Percentiles rank a stretch among this genome's conserved stretches.
Conservation (phyloP, 2,329 filamentous ascomycete genomes). For the Westerdykella ornata region DNA sequence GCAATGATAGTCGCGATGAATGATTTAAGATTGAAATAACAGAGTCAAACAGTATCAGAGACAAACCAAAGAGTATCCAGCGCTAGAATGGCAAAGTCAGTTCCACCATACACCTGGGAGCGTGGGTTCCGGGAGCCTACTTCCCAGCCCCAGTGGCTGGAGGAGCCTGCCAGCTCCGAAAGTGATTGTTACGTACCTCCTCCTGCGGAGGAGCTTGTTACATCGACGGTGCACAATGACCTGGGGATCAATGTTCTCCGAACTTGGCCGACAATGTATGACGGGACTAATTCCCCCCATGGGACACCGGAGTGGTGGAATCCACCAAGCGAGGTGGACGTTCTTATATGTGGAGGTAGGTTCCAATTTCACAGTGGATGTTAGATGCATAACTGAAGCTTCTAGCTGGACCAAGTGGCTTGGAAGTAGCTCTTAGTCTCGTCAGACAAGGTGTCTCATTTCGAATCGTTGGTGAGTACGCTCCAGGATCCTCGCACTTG, state of each 20-base stretch:
- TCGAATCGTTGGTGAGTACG: constrained; percentile 25
- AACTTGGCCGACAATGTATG: constrained; percentile 26
- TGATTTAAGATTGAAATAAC: background rate
- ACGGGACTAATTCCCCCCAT: constrained; percentile 26
- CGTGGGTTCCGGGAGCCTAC: constrained; percentile 1
- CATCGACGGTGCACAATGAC: background rate
- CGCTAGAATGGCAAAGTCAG: constrained; percentile 1
- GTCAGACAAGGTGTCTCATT: constrained; percentile 31
- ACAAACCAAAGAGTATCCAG: no score
- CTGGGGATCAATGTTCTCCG: constrained; percentile 9
- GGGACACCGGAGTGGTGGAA: constrained; percentile 19
- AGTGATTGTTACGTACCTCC: constrained; percentile 1
- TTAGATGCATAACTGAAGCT: background rate
- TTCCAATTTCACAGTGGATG: background rate
- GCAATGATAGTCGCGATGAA: background rate
- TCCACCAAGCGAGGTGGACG: constrained; percentile 26
- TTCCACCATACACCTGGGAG: constrained; percentile 2
- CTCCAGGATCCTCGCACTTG: background rate
- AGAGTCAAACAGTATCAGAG: background rate
- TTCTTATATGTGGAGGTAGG: constrained; percentile 32
- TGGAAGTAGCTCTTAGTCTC: constrained; percentile 27
- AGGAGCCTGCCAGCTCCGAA: background rate
- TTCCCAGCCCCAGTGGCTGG: background rate
- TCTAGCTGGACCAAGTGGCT: constrained; percentile 29
- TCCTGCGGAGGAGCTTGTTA: background rate